Evolutionary conservation across 106 monocot species (phyloP), one percentile per base, ranked within the genome.

Genomic region (Gastrodia elata): DNA sequence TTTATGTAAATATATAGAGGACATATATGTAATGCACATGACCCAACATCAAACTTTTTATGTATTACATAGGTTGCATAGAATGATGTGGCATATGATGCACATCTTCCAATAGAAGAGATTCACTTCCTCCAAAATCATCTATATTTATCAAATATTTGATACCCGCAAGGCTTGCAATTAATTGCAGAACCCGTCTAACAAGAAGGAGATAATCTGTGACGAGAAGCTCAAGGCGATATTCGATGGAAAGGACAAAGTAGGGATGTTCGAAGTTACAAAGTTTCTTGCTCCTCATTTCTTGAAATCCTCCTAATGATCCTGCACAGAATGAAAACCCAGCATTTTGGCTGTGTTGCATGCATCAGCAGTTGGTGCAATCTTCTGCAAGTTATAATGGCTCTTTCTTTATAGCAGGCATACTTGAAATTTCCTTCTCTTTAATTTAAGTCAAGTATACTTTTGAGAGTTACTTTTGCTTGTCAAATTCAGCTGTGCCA

Each of bases 221-320:
- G 86, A 89, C 52, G 83, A 83, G 32, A 85, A 79, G 55, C 75
- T 89, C 74, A 89, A 89, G 79, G 27, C 70, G 5, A 83, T 89
- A 27, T 89, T 89, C 64, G 83, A 78, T 7, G 89, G 89, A 42
- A 89, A 81, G 56, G 89, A 89, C n/a, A 81, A 73, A 71, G 78
- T 87, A n/a, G 81, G 76, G 38, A 87, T 87, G 87, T 4, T 87
- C 39, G 89, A 89, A 37, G 75, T 89, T 67, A 70, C 83, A 30
- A 78, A 77, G 25, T 56, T 89, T 39, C 44, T 89, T 44, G 22
- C 68, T 38, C 78, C 85, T 20, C 89, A 89, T 52, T 89, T 89
- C 65, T 5, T 77, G 32, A 72, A 78, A 64, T 44, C 71, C 9
- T 71, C 71, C 9, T 71, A 72, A 36, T 57, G 55, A 73, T 35